A percentile compares a stretch with the other conserved stretches of the same genome.
Conservation (phyloP, 768 basidiomycete genomes). For the Cyclocybe aegerita region DNA sequence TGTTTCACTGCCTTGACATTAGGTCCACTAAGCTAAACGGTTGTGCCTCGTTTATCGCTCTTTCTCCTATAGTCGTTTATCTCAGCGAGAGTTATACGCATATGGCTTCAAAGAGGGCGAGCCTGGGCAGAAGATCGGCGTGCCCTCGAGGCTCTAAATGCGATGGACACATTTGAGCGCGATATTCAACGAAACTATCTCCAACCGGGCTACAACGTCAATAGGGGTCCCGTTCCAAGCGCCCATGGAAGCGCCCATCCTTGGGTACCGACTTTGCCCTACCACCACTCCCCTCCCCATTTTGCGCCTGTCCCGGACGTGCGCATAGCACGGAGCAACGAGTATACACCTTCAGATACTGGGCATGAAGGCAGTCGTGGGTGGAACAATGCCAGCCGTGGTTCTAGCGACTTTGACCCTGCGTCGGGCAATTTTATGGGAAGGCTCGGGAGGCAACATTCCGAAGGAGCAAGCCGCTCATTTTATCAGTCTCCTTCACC, state of each 20-base stretch:
- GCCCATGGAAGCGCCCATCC: background rate
- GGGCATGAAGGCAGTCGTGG: too few relatives aligned
- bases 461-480: too few relatives aligned
- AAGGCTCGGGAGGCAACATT: too few relatives aligned
- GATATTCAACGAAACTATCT: conserved; percentile 16
- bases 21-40: background rate
- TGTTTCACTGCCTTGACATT: background rate
- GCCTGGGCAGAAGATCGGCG: conserved; percentile 29
- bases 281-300: too few relatives aligned
- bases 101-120: conserved; percentile 30
- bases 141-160: conserved; percentile 24
- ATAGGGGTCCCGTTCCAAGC: conserved; percentile 7
- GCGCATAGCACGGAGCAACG: too few relatives aligned
- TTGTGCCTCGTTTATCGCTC: conserved; percentile 9
- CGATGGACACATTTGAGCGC: conserved; percentile 18
- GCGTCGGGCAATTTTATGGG: too few relatives aligned
- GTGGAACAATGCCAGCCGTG: too few relatives aligned
- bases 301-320: too few relatives aligned
- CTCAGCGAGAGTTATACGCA: conserved; percentile 24
- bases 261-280: too few relatives aligned
- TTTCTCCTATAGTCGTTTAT: conserved; percentile 16
- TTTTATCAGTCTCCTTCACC: too few relatives aligned
- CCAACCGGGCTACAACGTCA: conserved; percentile 1
- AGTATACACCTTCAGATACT: too few relatives aligned
- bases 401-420: too few relatives aligned